Base-by-base conservation (phyloP, 805 yeast genomes). In the Yamadazyma olivae region DNA sequence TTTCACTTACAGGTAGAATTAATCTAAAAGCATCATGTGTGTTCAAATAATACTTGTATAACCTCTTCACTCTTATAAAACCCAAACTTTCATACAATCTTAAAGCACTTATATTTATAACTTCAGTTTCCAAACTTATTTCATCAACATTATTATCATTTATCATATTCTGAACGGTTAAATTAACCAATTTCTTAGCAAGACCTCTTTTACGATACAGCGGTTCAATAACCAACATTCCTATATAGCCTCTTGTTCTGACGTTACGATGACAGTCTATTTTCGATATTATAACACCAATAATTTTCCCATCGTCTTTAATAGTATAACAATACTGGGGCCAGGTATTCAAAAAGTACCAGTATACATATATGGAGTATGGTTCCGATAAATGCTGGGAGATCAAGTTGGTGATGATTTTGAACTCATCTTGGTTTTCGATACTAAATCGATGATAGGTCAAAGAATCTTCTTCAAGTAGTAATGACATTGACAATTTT, bases 21-120 rank as follows among this genome's bases (percentile, higher is more conserved):
- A 93, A 68, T 45, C 96, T 74, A 56, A 72, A 91, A 0, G 99
- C 98, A 61, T 93, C 99, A 53, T 85, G 95, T 45, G 91, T 85
- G 56, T 90, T 91, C 50, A 91, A 58, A 54, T 93, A 93, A 67
- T 93, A 93, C 35, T 96, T 70, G 54, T 79, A 83, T 55, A 91
- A 71, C 39, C 98, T 67, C 49, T 87, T 83, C 33, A 79, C 70
- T 33, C 87, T 65, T 27, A 87, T 51, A 52, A 87, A 87, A 2
- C 95, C 95, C 66, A 85, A 67, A 41, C 77, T 75, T 51, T 83
- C 88, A 50, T 87, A 87, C 13, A 87, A 58, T 16, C 61, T 57
- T 40, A 86, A 61, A 1, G 95, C 95, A 0, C 83, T 81, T 7
- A 41, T 53, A 52, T 93, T 93, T 16, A 75, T 79, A 5, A 84